phyloP scores from a whole-genome alignment of 192 early-diverging fungal genomes.

The Coemansia sp. region DNA sequence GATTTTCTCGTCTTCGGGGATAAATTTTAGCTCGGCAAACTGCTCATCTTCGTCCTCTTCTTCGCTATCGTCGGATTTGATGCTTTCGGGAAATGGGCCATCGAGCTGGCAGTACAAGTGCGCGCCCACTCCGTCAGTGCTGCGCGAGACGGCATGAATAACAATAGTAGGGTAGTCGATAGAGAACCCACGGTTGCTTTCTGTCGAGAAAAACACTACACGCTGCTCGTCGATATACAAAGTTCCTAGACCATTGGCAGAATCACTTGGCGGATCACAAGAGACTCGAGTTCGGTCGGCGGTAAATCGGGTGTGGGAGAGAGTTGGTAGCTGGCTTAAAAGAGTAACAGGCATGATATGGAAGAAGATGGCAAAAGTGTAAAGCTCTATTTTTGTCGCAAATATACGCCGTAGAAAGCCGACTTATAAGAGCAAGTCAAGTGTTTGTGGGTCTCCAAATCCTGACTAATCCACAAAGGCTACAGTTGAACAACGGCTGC shows the following conservation, averaged over 20 bases:
- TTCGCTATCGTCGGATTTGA: neutral
- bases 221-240: conserved; percentile 25
- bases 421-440: neutral
- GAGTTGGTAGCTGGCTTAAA: neutral
- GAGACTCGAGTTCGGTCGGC: neutral
- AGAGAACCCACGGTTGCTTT: conserved; percentile 14
- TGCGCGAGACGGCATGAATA: conserved; percentile 36
- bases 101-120: conserved; percentile 52
- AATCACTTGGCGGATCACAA: conserved; percentile 26
- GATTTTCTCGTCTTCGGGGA: conserved; percentile 3
- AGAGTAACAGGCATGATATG: conserved; percentile 22
- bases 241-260: conserved; percentile 6
- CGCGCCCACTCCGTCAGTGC: neutral
- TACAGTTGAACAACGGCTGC: neutral
- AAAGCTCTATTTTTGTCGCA: conserved; percentile 1
- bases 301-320: neutral
- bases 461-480: neutral
- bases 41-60: conserved; percentile 20
- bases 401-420: neutral
- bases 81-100: conserved; percentile 19
- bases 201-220: conserved; percentile 18
- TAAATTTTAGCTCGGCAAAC: conserved; percentile 34
- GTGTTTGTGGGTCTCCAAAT: neutral
- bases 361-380: neutral
- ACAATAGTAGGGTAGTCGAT: conserved; percentile 36